Evolutionary conservation across 352 stramenopile genomes (phyloP).

Genomic region (Phytopythium montanum): DNA sequence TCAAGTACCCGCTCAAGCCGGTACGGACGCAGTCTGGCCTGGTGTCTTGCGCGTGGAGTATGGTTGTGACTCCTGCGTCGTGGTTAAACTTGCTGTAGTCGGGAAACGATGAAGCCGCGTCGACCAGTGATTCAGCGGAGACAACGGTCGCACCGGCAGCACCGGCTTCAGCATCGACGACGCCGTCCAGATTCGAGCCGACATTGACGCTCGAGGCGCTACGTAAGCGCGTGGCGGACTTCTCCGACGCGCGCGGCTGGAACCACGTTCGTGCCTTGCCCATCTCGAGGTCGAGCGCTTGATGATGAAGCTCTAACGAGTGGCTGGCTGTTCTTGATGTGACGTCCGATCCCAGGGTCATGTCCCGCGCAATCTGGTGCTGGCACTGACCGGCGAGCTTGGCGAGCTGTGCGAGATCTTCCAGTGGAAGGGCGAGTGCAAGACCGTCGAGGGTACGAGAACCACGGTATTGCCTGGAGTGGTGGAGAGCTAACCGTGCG

Average conservation of each 20-base stretch:
- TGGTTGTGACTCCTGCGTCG: neutral
- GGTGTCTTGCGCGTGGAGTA: neutral
- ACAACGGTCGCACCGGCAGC: neutral
- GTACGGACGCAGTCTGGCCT: neutral
- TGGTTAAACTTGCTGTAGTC: neutral
- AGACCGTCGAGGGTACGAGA: conserved; percentile 47
- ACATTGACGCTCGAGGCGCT: conserved; percentile 60
- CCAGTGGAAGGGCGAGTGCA: conserved; percentile 92
- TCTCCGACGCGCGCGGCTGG: conserved; percentile 62
- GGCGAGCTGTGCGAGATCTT: conserved; percentile 94
- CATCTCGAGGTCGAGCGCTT: no score
- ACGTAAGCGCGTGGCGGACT: conserved; percentile 45
- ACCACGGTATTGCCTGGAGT: neutral
- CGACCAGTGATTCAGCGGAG: neutral
- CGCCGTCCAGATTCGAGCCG: conserved; percentile 37
- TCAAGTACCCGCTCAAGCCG: conserved; percentile 47
- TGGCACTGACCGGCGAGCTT: conserved; percentile 94
- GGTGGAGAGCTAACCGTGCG: neutral
- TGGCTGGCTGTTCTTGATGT: neutral
- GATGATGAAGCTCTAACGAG: no score
- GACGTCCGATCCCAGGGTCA: neutral
- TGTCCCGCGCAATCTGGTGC: conserved; percentile 87
- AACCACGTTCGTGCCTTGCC: conserved; percentile 55
- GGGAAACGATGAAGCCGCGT: neutral
- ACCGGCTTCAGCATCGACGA: neutral